These are phyloP conservation scores for Epichloe amarillans DNA, from an alignment of 2,329 filamentous ascomycete genomes.

Conservation along the genomic window DNA sequence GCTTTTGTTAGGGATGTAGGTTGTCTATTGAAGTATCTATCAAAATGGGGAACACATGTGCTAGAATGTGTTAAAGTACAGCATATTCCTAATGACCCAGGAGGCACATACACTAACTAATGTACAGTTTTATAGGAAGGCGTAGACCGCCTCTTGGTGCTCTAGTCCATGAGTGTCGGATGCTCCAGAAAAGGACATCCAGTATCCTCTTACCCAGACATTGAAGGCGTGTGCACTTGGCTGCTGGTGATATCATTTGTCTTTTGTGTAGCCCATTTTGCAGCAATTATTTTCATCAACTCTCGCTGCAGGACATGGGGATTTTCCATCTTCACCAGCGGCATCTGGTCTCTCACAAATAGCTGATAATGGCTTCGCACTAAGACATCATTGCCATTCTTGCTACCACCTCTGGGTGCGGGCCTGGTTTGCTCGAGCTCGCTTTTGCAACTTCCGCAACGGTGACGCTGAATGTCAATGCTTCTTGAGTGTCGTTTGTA, in stretches of 20 bases:
- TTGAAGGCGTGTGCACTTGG: not conserved
- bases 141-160: too few relatives aligned
- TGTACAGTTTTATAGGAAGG: not conserved
- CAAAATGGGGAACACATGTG: not conserved
- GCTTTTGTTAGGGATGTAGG: not conserved
- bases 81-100: not conserved
- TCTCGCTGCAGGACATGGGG: conserved; percentile 48
- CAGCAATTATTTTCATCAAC: conserved; percentile 55
- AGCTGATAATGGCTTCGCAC: conserved; percentile 31
- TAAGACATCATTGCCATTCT: conserved; percentile 7
- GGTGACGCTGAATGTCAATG: conserved; percentile 57
- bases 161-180: too few relatives aligned
- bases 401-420: conserved; percentile 32
- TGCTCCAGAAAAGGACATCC: not conserved
- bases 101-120: not conserved
- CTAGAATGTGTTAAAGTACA: not conserved
- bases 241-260: conserved; percentile 23
- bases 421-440: conserved; percentile 67
- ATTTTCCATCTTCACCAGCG: conserved; percentile 40
- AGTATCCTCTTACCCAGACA: not conserved
- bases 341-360: conserved; percentile 57
- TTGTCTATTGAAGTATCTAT: not conserved
- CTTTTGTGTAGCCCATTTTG: conserved; percentile 42
- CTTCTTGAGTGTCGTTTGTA: conserved; percentile 80
- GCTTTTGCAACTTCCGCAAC: conserved; percentile 65